Evolutionary conservation across 768 basidiomycete genomes (phyloP), one percentile per base, ranked within the genome.

Genomic region (Leccinum fibrillosum): DNA sequence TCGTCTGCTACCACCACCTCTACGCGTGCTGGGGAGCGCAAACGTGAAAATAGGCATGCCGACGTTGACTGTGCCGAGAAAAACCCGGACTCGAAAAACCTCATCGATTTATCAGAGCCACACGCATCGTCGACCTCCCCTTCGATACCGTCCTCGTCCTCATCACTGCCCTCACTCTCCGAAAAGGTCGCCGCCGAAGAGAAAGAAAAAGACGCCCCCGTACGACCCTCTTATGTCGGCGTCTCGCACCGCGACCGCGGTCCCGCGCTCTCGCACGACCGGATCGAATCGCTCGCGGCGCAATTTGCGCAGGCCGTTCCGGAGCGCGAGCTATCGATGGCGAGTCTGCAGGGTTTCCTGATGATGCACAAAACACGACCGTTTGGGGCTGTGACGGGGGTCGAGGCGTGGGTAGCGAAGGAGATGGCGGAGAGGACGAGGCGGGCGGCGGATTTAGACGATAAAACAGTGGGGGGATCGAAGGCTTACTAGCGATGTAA

Each of bases 361-460:
- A 88, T 92, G 86, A 71, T 74, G 19, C 82, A 86, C 75, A 89
- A 90, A 70, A 76, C 74, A 6, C 71, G 79, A 4, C 88, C 89
- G 0, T 69, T 74, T 59, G 80, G 78, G 13, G 89, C 89, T 8
- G 78, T 84, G 13, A 69, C 70, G 23, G 75, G 77, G 3, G 69
- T 77, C 6, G 66, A 64, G 10, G 70, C 57, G 9, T 88, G 86
- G 83, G 76, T 86, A 10, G 77, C 79, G 57, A 76, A 76, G 62
- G 80, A 83, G 59, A 17, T 64, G 50, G n/a, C 28, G 19, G 59
- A 61, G 45, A 47, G 39, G 21, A 3, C 13, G n/a, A 49, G n/a
- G 37, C 30, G 34, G 28, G 11, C 10, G 13, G 53, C 55, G 19
- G 47, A 17, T 8, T 19, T n/a, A n/a, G n/a, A 11, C 10, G n/a